Evolutionary conservation across 805 yeast species (phyloP).

Genomic region (Ogataea parapolymorpha): DNA sequence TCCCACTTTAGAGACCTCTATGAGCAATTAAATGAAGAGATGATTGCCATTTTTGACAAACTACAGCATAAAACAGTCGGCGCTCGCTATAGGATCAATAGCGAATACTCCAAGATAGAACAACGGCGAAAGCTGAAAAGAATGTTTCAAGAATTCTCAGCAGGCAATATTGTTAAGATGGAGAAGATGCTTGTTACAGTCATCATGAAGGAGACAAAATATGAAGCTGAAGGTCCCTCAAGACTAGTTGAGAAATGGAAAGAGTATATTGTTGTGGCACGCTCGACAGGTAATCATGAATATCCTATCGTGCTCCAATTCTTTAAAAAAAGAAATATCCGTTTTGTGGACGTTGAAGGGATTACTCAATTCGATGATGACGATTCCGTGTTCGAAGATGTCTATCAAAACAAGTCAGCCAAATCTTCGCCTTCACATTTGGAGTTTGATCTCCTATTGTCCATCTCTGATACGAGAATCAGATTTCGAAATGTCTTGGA

Average conservation of each 20-base stretch:
- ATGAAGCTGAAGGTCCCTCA: constrained; percentile 39
- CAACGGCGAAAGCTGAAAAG: constrained; percentile 23
- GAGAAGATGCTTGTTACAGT: constrained; percentile 63
- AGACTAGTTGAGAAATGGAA: constrained; percentile 70
- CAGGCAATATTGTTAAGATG: constrained; percentile 62
- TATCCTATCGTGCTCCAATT: constrained; percentile 64
- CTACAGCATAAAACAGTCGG: constrained; percentile 25
- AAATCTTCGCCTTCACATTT: constrained; percentile 4
- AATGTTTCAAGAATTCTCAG: constrained; percentile 34
- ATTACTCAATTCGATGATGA: constrained; percentile 11
- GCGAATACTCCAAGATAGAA: constrained; percentile 19
- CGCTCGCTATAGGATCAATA: constrained; percentile 19
- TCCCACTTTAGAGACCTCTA: constrained; percentile 14
- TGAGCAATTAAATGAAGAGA: constrained; percentile 17
- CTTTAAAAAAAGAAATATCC: constrained; percentile 44
- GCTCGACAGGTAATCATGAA: constrained; percentile 51
- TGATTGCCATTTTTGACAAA: constrained; percentile 18
- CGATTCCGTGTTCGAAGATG: constrained; percentile 10
- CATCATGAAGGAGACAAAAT: constrained; percentile 41
- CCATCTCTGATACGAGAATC: constrained; percentile 33
- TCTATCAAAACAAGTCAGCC: constrained; percentile 1
- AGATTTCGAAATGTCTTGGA: constrained; percentile 65
- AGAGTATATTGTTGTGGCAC: constrained; percentile 70
- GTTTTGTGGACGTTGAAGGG: constrained; percentile 18
- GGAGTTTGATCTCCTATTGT: constrained; percentile 21